These are phyloP conservation scores for Penicillium manginii DNA, from an alignment of 495 filamentous ascomycete genomes.

Conservation along the genomic window DNA sequence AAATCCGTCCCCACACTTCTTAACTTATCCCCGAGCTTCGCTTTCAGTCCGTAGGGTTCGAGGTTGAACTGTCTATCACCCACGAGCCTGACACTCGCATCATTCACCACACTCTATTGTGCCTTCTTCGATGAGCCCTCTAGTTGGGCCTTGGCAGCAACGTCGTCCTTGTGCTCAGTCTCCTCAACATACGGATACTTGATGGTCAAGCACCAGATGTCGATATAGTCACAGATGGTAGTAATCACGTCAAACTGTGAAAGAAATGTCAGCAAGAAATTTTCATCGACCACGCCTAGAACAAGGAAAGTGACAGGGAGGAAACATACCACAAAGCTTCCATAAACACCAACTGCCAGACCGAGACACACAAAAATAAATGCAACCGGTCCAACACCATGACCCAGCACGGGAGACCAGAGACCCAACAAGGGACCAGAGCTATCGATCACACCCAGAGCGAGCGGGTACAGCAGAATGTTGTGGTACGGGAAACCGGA, in stretches of 20 bases:
- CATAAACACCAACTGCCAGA: conserved; percentile 81
- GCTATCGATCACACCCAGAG: conserved; percentile 75
- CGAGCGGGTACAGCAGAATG: conserved; percentile 68
- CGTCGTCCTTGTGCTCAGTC: conserved; percentile 25
- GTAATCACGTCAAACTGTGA: conserved; percentile 81
- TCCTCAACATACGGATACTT: conserved; percentile 62
- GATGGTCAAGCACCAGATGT: conserved; percentile 98
- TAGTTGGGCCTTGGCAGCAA: conserved; percentile 24
- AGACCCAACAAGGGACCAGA: conserved; percentile 70
- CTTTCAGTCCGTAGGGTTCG: conserved; percentile 14
- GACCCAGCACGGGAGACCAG: conserved; percentile 76
- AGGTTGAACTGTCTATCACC: conserved; percentile 26
- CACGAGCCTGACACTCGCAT: conserved; percentile 7
- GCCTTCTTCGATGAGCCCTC: conserved; percentile 39
- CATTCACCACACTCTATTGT: conserved; percentile 17
- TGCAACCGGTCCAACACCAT: conserved; percentile 76
- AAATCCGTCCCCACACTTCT: conserved; percentile 16
- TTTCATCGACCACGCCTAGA: too few species aligned
- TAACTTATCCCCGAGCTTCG: not conserved
- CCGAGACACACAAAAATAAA: conserved; percentile 87
- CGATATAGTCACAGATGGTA: conserved; percentile 95
- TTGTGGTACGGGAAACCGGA: conserved; percentile 87
- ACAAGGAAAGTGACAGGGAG: not conserved
- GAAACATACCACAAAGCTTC: conserved; percentile 80
- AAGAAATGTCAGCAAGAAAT: too few species aligned